Base-by-base conservation (phyloP, 441 rosid species). In the Brassica hybrid region DNA sequence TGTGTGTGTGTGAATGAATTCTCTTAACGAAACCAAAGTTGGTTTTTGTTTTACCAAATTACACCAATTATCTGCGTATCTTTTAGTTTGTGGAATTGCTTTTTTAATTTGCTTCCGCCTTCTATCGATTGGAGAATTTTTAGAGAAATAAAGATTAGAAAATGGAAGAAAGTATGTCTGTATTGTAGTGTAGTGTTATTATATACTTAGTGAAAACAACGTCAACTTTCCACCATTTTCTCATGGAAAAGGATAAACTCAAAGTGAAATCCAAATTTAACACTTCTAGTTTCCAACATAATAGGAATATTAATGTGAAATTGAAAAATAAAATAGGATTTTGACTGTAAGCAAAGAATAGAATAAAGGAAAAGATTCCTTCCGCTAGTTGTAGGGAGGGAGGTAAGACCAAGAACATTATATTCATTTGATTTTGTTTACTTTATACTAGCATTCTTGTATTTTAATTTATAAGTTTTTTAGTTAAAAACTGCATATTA, bases 11-110 rank as follows among this genome's bases (percentile, higher is more conserved):
- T n/a, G n/a, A 38, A 38, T 38, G 9, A 54, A 52, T 19, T 57
- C 5, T 56, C 23, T n/a, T n/a, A 7, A 58, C 7, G 32, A 65
- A 71, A 65, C 68, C 54, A 71, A 71, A 32, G 12, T 67, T 48
- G n/a, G 48, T 8, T 27, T 43, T 71, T 70, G 56, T n/a, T 65
- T 71, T n/a, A 69, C 68, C 73, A 66, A 59, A 65, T 11, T 14
- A 72, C 62, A n/a, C 62, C 65, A 38, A 52, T 27, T 23, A 57
- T 21, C 12, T 59, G 56, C 43, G 2, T 17, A 7, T 32, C 32
- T 48, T 32, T 57, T 34, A 10, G 61, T 68, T 60, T 62, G 75
- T 73, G 78, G 78, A 69, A 54, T 73, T 73, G 81, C 78, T 79
- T 79, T 52, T 45, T 4, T 18, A 13, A 57, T 27, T 60, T 58